phyloP scores from a whole-genome alignment of 2,329 filamentous ascomycete species.

The Sarocladiaceae sp. region DNA sequence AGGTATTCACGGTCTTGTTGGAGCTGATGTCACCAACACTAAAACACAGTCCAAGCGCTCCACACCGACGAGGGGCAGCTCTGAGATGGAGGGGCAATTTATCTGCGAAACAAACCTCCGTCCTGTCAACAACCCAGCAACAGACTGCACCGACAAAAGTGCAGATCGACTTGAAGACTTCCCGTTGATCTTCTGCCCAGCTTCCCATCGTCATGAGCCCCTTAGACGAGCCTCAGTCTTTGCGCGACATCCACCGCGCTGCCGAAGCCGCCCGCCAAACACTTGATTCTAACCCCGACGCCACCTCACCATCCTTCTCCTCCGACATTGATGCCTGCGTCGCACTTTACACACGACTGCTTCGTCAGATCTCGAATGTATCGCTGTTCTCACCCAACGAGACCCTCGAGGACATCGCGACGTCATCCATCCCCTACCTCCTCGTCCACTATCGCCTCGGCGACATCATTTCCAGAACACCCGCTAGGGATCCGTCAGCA shows the following conservation, averaged over 20 bases:
- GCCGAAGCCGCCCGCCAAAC: constrained; percentile 45
- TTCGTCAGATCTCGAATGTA: constrained; percentile 60
- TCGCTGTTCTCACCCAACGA: constrained; percentile 91
- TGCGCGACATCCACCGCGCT: constrained; percentile 42
- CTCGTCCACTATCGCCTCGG: constrained; percentile 72
- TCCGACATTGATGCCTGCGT: constrained; percentile 62
- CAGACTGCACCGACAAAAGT: too few species aligned
- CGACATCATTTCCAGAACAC: constrained; percentile 67
- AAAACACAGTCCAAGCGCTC: too few species aligned
- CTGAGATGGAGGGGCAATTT: too few species aligned
- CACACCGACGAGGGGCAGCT: too few species aligned
- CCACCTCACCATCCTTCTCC: constrained; percentile 59
- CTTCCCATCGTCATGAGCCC: constrained; percentile 21
- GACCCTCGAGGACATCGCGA: constrained; percentile 76
- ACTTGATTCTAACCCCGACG: constrained; percentile 60
- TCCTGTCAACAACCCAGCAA: too few species aligned
- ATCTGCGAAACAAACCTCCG: too few species aligned
- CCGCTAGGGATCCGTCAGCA: constrained; percentile 43
- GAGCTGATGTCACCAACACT: too few species aligned
- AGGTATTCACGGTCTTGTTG: too few species aligned
- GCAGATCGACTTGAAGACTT: too few species aligned
- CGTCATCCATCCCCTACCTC: constrained; percentile 80
- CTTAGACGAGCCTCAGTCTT: constrained; percentile 39
- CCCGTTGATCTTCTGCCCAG: not conserved
- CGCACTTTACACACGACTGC: constrained; percentile 65